Evolutionary conservation across 169 alveolate genomes (phyloP).

Genomic region (Cryptosporidium tyzzeri): DNA sequence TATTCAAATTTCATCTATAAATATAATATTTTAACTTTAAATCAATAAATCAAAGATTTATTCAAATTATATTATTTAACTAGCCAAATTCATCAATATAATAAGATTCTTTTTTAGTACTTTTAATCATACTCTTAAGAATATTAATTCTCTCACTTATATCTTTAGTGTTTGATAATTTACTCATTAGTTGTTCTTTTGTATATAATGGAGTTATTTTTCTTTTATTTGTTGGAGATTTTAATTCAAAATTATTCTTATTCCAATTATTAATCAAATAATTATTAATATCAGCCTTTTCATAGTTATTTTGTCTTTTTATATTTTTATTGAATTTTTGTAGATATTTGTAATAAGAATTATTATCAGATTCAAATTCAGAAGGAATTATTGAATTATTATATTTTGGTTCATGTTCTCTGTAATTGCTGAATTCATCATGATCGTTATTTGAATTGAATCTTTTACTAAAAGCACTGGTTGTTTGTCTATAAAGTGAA

Average conservation of each 20-base stretch:
- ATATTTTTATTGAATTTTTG: slow-evolving; percentile 9
- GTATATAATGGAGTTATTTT: background rate
- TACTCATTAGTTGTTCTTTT: slow-evolving; percentile 54
- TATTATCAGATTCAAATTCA: background rate
- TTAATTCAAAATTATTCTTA: background rate
- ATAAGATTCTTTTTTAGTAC: slow-evolving; percentile 29
- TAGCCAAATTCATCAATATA: background rate
- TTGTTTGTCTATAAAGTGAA: background rate
- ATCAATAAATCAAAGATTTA: background rate
- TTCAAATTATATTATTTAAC: background rate
- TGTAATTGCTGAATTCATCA: background rate
- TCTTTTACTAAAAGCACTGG: background rate
- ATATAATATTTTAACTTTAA: slow-evolving; percentile 21
- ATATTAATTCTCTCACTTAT: slow-evolving; percentile 67
- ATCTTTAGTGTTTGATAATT: slow-evolving; percentile 60
- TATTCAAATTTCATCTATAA: slow-evolving; percentile 58
- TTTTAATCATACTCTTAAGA: slow-evolving; percentile 57
- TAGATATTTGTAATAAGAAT: background rate
- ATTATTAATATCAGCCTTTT: background rate
- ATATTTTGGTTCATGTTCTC: background rate
- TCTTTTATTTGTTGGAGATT: background rate
- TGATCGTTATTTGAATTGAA: background rate
- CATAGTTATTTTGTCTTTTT: slow-evolving; percentile 6
- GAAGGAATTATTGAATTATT: background rate
- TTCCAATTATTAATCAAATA: background rate